Base-by-base conservation (phyloP, 345 rosid genomes). In the Eucalyptus pauciflora region DNA sequence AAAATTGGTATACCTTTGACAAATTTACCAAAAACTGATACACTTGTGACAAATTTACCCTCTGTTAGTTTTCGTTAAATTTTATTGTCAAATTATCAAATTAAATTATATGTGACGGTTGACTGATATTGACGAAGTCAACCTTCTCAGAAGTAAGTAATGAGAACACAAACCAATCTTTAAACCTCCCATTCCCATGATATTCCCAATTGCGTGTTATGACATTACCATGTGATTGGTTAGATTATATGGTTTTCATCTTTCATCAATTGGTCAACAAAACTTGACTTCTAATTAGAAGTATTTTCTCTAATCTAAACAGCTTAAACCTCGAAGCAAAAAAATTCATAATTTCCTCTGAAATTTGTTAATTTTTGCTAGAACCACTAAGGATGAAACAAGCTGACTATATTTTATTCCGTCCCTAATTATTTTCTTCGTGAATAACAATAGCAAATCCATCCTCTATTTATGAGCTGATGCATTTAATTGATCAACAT, bases 221-320 rank as follows among this genome's bases (percentile, higher is more conserved):
- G 13, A 56, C 11, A 22, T 56, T 0, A 24, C 27, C 29, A 1
- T 1, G 13, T 24, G 62, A 56, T 56, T 56, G 13, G 29, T 56
- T 56, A 56, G 29, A 22, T 56, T 4, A 56, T 56, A 56, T 56
- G 62, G 1, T 24, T 24, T 56, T 56, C 27, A 56, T 56, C 62
- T 24, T 56, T 56, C 29, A 56, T 56, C 62, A 56, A 56, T 56
- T 56, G 62, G 62, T 24, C 62, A 1, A 56, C 27, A 56, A 56
- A 56, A 10, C 29, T 56, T 20, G 24, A 52, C 58, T 17, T 52
- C 10, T 52, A 52, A 52, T 20, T 24, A 24, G 13, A 60, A 60
- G 0, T 12, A 60, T 60, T 25, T 60, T 62, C 31, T 62, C 31
- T 62, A 62, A 27, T 62, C 69, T 27, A 62, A 62, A 62, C 16